Percentiles rank a stretch among this genome's conserved stretches.
Evolutionary conservation across 495 filamentous ascomycete genomes (phyloP).

Genomic region (Hapsidospora chrysogenum): DNA sequence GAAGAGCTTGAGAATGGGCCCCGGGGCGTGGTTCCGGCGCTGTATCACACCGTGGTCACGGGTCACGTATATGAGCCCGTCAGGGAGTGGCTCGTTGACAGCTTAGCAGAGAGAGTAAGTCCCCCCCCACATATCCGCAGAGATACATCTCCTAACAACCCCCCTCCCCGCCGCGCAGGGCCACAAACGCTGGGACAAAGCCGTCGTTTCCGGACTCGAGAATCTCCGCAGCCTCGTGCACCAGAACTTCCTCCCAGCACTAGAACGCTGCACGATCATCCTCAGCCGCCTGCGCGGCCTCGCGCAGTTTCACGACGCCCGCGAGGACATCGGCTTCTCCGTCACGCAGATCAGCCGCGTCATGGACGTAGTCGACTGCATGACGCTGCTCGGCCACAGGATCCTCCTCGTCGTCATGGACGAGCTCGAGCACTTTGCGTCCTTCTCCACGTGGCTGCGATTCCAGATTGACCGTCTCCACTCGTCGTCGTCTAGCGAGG

Average conservation of each 20-base stretch:
- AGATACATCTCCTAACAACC: neutral
- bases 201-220: conserved; percentile 57
- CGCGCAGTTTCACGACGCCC: conserved; percentile 60
- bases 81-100: conserved; percentile 80
- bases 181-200: conserved; percentile 91
- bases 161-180: no score
- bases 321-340: conserved; percentile 46
- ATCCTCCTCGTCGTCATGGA: conserved; percentile 54
- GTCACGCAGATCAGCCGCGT: conserved; percentile 29
- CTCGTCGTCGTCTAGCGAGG: conserved; percentile 19
- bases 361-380: conserved; percentile 55
- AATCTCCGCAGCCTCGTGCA: conserved; percentile 64
- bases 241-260: conserved; percentile 71
- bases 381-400: conserved; percentile 57
- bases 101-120: conserved; percentile 64
- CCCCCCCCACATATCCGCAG: neutral
- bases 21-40: conserved; percentile 46
- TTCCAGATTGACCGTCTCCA: conserved; percentile 59
- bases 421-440: conserved; percentile 60
- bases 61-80: conserved; percentile 62
- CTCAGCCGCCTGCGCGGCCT: conserved; percentile 73
- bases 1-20: conserved; percentile 36
- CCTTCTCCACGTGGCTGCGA: conserved; percentile 74
- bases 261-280: conserved; percentile 71
- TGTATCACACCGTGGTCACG: conserved; percentile 76